Evolutionary conservation across 345 rosid species (phyloP), one percentile per base, ranked within the genome.

Genomic region (Lepidium sativum): DNA sequence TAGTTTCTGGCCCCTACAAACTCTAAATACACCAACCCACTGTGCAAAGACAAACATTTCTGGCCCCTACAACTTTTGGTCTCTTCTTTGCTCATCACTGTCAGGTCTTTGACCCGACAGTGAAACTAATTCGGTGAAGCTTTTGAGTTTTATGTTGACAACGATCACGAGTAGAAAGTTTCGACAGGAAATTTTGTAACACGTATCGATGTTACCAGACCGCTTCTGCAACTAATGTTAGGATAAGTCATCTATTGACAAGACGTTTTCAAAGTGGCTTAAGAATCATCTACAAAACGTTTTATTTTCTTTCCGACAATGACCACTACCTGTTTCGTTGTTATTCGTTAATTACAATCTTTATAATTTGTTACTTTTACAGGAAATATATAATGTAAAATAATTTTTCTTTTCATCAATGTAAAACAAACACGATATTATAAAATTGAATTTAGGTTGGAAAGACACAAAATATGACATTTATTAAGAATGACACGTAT

Each of bases 21-120:
- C n/a, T n/a, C n/a, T n/a, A n/a, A n/a, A n/a, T n/a, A 47, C 49
- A 37, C 47, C 9, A 69, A 50, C 29, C 44, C 67, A 69, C 60
- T 60, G 51, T 69, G 38, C 17, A 59, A 40, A 71, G 25, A 56
- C 50, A 10, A 55, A 48, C 40, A 56, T 11, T 45, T 5, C 2
- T 35, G 27, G 35, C 32, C n/a, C 31, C 17, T n/a, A n/a, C n/a
- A n/a, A 58, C 65, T 56, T 64, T 56, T 70, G 52, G 43, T 56
- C 59, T 48, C 65, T 31, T 71, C 52, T 63, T 53, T 33, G n/a
- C 58, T 42, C 59, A 49, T 20, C 21, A 2, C 23, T 55, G 32
- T 49, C 47, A 40, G 29, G 21, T 49, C 70, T 56, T 49, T 64
- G 11, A 48, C 40, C 70, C 50, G 70, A 47, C 53, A 63, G 25